phyloP scores from a whole-genome alignment of 2,329 filamentous ascomycete species.

The Fusarium sp. region DNA sequence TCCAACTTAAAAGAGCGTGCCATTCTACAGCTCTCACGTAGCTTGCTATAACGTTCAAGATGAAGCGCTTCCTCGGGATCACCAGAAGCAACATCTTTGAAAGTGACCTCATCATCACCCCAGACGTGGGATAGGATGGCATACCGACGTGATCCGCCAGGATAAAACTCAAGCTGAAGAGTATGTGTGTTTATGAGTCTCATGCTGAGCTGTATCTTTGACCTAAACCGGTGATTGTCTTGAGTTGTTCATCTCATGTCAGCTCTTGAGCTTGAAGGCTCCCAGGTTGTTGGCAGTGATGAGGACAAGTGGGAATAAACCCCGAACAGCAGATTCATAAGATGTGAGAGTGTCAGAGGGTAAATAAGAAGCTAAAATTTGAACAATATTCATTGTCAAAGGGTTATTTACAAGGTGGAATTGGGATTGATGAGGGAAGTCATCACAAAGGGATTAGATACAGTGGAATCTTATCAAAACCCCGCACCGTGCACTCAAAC shows the following conservation, averaged over 20 bases:
- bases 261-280: neutral
- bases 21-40: constrained; percentile 32
- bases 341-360: neutral
- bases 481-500: neutral
- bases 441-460: neutral
- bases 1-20: constrained; percentile 24
- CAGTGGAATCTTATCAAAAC: neutral
- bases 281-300: neutral
- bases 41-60: constrained; percentile 25
- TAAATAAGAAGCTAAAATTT: neutral
- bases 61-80: neutral
- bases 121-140: constrained; percentile 44
- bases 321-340: neutral
- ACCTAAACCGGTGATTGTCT: neutral
- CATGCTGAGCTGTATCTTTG: constrained; percentile 17
- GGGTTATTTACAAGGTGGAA: neutral
- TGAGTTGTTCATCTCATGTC: neutral
- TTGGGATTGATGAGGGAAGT: neutral
- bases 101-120: constrained; percentile 35
- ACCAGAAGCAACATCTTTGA: constrained; percentile 21
- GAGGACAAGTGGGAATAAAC: too few species aligned
- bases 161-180: constrained; percentile 31
- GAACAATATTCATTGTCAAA: neutral
- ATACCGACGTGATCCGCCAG: constrained; percentile 31
- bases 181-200: constrained; percentile 39